phyloP scores from a whole-genome alignment of 2,329 filamentous ascomycete genomes.

The Annulohypoxylon truncatum region DNA sequence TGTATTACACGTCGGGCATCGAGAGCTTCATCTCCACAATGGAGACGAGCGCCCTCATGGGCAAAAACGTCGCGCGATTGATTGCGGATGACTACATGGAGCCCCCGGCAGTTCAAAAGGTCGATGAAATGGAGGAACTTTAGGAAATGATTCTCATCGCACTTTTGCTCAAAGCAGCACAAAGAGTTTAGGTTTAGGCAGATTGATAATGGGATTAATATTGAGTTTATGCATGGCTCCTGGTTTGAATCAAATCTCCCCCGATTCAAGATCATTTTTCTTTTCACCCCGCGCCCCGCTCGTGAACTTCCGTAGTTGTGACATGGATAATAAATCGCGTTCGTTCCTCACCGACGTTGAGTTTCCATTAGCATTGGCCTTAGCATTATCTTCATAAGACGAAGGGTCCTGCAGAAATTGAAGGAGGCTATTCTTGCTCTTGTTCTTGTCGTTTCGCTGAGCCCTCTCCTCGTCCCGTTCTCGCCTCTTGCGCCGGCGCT shows the following conservation, averaged over 20 bases:
- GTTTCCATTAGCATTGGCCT: background rate
- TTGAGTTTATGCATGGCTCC: background rate
- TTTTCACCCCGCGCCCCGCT: background rate
- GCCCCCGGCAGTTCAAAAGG: conserved; percentile 16
- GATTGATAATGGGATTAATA: conserved; percentile 10
- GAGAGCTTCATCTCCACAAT: conserved; percentile 97
- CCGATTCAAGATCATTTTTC: background rate
- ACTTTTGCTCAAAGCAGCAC: background rate
- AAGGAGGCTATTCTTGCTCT: background rate
- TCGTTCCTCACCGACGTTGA: background rate
- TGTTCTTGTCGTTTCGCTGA: background rate
- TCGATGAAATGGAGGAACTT: conserved; percentile 20
- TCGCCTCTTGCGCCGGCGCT: background rate
- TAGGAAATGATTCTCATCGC: conserved; percentile 4
- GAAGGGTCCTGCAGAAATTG: background rate
- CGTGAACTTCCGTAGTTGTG: background rate
- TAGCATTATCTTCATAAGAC: background rate
- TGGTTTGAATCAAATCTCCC: background rate
- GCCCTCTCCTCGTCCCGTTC: background rate
- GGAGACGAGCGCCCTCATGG: conserved; percentile 95
- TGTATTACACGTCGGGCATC: conserved; percentile 81
- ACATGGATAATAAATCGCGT: background rate
- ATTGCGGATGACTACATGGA: conserved; percentile 68
- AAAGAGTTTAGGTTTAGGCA: background rate
- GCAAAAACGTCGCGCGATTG: conserved; percentile 82